Percentiles rank a stretch among this genome's conserved stretches.
These are phyloP conservation scores for Apiospora kogelbergensis DNA, from an alignment of 2,329 filamentous ascomycete species.

Conservation along the genomic window DNA sequence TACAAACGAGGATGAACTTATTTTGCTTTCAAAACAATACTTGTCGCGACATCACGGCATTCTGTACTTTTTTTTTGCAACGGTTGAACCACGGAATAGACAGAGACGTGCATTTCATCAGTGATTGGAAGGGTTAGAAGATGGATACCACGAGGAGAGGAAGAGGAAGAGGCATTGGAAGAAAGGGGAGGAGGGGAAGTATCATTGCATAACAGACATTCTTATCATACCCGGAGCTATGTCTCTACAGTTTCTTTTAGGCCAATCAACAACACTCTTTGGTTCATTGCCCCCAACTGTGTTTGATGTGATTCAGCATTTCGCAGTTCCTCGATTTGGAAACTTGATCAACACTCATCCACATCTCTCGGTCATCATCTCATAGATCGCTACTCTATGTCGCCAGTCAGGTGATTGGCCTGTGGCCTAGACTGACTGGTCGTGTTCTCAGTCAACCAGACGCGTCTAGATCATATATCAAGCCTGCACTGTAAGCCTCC, in stretches of 20 bases:
- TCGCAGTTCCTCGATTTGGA: not conserved
- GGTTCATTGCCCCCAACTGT: not conserved
- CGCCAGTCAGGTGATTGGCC: too few relatives aligned
- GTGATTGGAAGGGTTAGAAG: not conserved
- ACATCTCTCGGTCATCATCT: too few relatives aligned
- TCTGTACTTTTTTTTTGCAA: not conserved
- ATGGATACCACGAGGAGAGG: not conserved
- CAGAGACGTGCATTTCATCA: not conserved
- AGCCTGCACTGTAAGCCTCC: too few relatives aligned
- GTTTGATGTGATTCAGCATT: not conserved
- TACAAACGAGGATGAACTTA: not conserved
- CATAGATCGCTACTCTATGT: too few relatives aligned
- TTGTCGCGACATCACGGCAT: not conserved
- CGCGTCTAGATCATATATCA: too few relatives aligned
- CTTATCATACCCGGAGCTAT: conserved; percentile 3
- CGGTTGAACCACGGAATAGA: not conserved
- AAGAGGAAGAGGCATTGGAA: not conserved
- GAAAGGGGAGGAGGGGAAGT: not conserved
- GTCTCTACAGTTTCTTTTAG: not conserved
- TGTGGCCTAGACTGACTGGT: too few relatives aligned
- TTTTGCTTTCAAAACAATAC: not conserved
- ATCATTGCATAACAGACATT: not conserved
- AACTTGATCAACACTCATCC: not conserved
- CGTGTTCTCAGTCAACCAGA: too few relatives aligned
- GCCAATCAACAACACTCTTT: not conserved